A percentile compares a stretch with the other conserved stretches of the same genome.
These are phyloP conservation scores for Phaeophleospora eucalypticola DNA, from an alignment of 2,329 filamentous ascomycete genomes.

Conservation along the genomic window DNA sequence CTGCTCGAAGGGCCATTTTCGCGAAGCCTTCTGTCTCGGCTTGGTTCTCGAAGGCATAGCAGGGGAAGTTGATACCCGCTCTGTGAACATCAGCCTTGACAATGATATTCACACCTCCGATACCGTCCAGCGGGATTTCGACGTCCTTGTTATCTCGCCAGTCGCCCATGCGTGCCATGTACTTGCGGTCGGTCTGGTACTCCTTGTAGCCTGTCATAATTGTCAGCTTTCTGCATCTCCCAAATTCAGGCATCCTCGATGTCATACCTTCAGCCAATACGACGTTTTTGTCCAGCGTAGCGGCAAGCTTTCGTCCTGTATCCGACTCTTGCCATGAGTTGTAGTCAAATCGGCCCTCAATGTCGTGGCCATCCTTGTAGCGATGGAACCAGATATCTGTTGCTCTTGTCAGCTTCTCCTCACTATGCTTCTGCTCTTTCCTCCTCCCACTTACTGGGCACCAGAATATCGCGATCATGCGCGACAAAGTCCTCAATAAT, in stretches of 20 bases:
- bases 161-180: conserved; percentile 89
- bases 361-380: conserved; percentile 71
- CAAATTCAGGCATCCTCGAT: not conserved
- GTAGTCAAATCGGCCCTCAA: conserved; percentile 97
- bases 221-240: not conserved
- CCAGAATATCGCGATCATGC: conserved; percentile 86
- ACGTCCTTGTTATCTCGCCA: conserved; percentile 89
- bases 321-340: conserved; percentile 98
- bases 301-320: conserved; percentile 71
- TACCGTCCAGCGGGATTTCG: conserved; percentile 88
- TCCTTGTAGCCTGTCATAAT: conserved; percentile 72
- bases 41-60: conserved; percentile 96
- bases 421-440: not conserved
- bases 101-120: conserved; percentile 94
- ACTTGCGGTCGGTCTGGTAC: conserved; percentile 81
- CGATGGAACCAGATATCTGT: conserved; percentile 96
- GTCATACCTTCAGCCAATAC: conserved; percentile 77
- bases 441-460: conserved; percentile 71
- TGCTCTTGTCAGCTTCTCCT: conserved; percentile 16
- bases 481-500: conserved; percentile 95
- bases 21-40: conserved; percentile 98
- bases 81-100: conserved; percentile 98
- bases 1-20: conserved; percentile 95
- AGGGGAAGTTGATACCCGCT: conserved; percentile 97
- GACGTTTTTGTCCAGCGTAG: conserved; percentile 69